Evolutionary conservation across 2,329 filamentous ascomycete species (phyloP), one percentile per base, ranked within the genome.

Genomic region (Metarhizium rileyi): DNA sequence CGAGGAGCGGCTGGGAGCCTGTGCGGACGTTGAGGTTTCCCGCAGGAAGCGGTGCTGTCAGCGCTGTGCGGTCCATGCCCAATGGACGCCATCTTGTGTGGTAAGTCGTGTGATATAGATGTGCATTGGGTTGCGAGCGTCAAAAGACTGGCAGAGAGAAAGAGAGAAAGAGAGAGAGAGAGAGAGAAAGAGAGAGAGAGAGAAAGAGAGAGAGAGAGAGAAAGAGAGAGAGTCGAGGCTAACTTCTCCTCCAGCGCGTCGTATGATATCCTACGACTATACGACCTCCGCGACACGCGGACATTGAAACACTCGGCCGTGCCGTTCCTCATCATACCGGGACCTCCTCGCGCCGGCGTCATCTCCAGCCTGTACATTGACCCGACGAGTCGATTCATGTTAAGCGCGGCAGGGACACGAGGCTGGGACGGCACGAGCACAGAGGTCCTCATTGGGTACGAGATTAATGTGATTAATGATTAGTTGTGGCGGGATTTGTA

Each of bases 261-360:
- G 0, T 86, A 95, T 62, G 91, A 97, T 61, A 97, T 97, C 57
- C 76, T 98, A 14, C 81, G 93, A 3, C 77, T 98, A 0, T 98
- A 97, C 64, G 93, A 98, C 62, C 73, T 97, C 18, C 81, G 81
- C 43, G 80, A 86, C 47, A 77, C 80, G 28, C 74, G 78, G 23
- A 69, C 75, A 1, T 73, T 77, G 36, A 87, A 84, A 60, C 85
- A 89, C 62, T 87, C 87, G 0, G 83, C 85, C 0, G 89, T 95
- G 0, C 93, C 93, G 0, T 98, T 97, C 66, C 77, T 95, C n/a
- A 96, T 98, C 56, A 84, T 98, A 23, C 93, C 93, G 0, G 93
- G 93, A 0, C 93, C 81, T 0, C 81, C 81, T 0, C 66, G 89
- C 16, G 90, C 90, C 0, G 91, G 91, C 42, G 88, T 95, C 40